These are phyloP conservation scores for Aspergillus sclerotioniger DNA, from an alignment of 495 filamentous ascomycete genomes.

Conservation along the genomic window DNA sequence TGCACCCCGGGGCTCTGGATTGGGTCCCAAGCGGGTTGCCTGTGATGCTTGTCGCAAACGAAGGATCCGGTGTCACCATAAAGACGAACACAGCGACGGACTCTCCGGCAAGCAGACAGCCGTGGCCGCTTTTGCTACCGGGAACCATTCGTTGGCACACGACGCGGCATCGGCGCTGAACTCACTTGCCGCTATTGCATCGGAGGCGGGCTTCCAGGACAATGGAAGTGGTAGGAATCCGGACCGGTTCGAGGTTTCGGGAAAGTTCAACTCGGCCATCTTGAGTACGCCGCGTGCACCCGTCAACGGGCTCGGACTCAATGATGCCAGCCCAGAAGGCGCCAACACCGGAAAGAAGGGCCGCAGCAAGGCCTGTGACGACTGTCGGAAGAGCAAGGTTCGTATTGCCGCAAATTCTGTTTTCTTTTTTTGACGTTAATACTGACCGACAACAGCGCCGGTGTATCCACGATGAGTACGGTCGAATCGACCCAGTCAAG, in stretches of 20 bases:
- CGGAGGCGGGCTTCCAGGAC: slow-evolving; percentile 36
- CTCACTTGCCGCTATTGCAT: slow-evolving; percentile 44
- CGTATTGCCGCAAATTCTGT: slow-evolving; percentile 4
- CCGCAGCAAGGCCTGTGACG: slow-evolving; percentile 62
- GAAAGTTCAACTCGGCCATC: slow-evolving; percentile 26
- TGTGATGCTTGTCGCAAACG: slow-evolving; percentile 56
- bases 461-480: slow-evolving; percentile 66
- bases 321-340: slow-evolving; percentile 38
- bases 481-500: slow-evolving; percentile 62
- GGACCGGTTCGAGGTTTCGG: slow-evolving; percentile 31
- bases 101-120: slow-evolving; percentile 30
- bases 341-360: slow-evolving; percentile 46
- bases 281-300: slow-evolving; percentile 31
- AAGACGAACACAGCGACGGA: slow-evolving; percentile 42
- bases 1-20: slow-evolving; percentile 37
- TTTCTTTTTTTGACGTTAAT: slow-evolving; percentile 1
- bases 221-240: slow-evolving; percentile 21
- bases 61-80: slow-evolving; percentile 54
- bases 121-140: slow-evolving; percentile 29
- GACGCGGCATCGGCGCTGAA: slow-evolving; percentile 47
- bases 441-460: slow-evolving; percentile 50
- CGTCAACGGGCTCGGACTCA: slow-evolving; percentile 26
- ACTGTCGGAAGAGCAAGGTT: slow-evolving; percentile 69
- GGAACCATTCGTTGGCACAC: slow-evolving; percentile 37
- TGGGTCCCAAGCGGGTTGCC: slow-evolving; percentile 52